Evolutionary conservation across 495 filamentous ascomycete species (phyloP), one percentile per base, ranked within the genome.

Genomic region (Hypomontagnella monticulosa): DNA sequence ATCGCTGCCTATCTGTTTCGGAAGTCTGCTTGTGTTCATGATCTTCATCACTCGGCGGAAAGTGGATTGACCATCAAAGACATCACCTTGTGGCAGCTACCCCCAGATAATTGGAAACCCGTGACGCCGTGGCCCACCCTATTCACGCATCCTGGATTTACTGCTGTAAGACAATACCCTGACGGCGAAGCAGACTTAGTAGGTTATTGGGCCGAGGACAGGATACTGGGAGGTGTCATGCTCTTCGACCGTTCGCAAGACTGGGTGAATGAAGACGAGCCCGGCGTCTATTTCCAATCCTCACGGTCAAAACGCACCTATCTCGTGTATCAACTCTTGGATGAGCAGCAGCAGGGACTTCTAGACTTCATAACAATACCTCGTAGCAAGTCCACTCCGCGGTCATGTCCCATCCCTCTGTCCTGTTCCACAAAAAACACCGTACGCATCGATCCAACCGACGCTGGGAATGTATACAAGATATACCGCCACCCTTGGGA

Each of bases 191-290:
- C 69, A 5, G 73, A 77, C 58, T 44, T 71, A 9, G 71, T 74
- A 15, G 76, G 73, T 19, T 77, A 76, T 57, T 77, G 72, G 75
- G 75, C 71, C 36, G 75, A 74, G 54, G 52, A 56, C 8, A 59
- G 71, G 10, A 71, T 74, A 34, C 57, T 76, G 0, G 70, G 75
- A n/a, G 72, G 71, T n/a, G 72, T 78, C 12, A 61, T 70, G 3
- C 27, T 73, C 6, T 77, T 79, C 40, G 72, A 76, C 46, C 54
- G 73, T 44, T 49, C 57, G 47, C 49, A 27, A 4, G 55, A 40
- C 36, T 41, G 20, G 16, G 40, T 34, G 3, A n/a, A n/a, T 5
- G 50, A 57, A 3, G 55, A 61, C 1, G 50, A 40, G 14, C 36
- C 36, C 10, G 11, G 52, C 9, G 15, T 69, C 15, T 75, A 62